Conservation (phyloP, 169 alveolate genomes). For the Plasmodium adleri region DNA sequence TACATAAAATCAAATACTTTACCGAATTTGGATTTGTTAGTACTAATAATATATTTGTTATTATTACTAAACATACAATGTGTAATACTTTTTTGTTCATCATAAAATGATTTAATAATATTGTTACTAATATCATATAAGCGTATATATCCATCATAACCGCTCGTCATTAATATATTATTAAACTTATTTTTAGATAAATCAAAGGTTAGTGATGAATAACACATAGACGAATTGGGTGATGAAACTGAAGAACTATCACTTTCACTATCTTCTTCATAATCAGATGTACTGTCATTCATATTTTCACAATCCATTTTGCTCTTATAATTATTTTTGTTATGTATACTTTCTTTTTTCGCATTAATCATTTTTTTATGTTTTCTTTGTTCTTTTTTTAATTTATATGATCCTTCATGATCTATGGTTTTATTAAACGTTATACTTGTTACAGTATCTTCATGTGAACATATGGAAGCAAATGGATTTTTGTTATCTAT, state of each 20-base stretch:
- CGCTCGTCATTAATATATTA: slow-evolving; percentile 68
- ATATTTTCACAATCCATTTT: neutral
- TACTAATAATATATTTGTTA: slow-evolving; percentile 71
- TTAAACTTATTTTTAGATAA: slow-evolving; percentile 31
- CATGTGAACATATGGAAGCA: slow-evolving; percentile 74
- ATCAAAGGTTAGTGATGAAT: slow-evolving; percentile 35
- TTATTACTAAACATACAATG: slow-evolving; percentile 72
- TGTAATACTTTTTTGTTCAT: slow-evolving; percentile 73
- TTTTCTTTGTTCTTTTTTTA: slow-evolving; percentile 18
- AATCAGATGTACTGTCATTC: neutral
- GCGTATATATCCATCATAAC: slow-evolving; percentile 74
- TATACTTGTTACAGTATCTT: slow-evolving; percentile 69
- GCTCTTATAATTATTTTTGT: neutral
- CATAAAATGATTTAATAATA: slow-evolving; percentile 54
- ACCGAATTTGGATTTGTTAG: slow-evolving; percentile 40
- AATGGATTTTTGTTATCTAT: slow-evolving; percentile 60
- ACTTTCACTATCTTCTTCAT: neutral
- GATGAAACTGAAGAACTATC: slow-evolving; percentile 41
- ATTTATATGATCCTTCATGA: slow-evolving; percentile 23
- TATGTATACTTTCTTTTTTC: neutral
- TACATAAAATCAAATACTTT: slow-evolving; percentile 66
- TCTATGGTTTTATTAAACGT: slow-evolving; percentile 54
- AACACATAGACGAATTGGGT: slow-evolving; percentile 23
- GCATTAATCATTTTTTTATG: neutral
- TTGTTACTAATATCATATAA: slow-evolving; percentile 71